Conservation (phyloP, 2,329 filamentous ascomycete genomes). For the Ophiostoma populinum region DNA sequence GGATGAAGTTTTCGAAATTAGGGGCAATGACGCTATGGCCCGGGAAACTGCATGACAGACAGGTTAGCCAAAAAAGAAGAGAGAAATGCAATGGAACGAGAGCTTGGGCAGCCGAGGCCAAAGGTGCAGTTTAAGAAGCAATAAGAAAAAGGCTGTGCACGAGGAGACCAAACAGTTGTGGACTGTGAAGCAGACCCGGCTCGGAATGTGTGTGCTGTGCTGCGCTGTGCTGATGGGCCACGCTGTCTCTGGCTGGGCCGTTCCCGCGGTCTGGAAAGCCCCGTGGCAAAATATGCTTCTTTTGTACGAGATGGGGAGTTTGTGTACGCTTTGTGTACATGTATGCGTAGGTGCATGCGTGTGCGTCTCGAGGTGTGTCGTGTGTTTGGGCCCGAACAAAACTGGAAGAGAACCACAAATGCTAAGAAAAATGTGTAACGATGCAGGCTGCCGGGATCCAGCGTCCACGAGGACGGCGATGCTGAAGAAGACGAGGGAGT, state of each 20-base stretch:
- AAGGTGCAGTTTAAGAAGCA: too few relatives aligned
- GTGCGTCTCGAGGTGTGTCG: too few relatives aligned
- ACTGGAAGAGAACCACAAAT: too few relatives aligned
- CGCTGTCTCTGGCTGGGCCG: not conserved
- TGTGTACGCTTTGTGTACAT: too few relatives aligned
- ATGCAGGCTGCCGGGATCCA: conserved; percentile 5
- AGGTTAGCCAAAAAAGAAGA: conserved; percentile 11
- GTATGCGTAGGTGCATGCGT: too few relatives aligned
- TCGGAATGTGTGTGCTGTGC: too few relatives aligned
- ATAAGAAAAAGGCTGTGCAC: too few relatives aligned
- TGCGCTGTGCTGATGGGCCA: too few relatives aligned
- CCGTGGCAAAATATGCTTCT: not conserved
- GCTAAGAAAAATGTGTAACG: conserved; percentile 4
- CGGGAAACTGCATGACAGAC: conserved; percentile 21
- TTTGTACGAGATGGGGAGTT: conserved; percentile 2
- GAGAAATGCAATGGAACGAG: conserved; percentile 14
- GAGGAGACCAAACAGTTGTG: too few relatives aligned
- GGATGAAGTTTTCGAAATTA: too few relatives aligned
- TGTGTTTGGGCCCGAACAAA: too few relatives aligned
- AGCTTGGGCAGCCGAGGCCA: not conserved
- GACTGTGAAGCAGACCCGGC: too few relatives aligned
- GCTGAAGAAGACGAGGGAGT: not conserved
- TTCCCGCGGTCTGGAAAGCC: not conserved
- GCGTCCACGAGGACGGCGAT: conserved; percentile 1
- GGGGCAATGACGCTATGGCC: conserved; percentile 10